Base-by-base conservation (phyloP, 768 basidiomycete genomes). In the Pleurotus ostreatus region DNA sequence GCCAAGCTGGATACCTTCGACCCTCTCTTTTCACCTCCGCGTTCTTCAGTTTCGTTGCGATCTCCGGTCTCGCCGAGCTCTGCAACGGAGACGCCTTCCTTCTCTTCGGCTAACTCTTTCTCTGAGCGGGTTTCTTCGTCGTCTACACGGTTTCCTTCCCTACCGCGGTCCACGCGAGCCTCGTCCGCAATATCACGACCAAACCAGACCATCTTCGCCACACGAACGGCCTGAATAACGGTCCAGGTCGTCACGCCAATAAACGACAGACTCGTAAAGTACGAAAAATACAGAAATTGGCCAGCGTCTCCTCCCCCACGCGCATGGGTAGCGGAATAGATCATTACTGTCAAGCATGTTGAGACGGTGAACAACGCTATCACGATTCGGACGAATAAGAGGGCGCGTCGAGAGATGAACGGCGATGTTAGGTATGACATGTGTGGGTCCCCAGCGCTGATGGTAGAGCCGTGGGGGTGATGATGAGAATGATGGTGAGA, bases 241-340 rank as follows among this genome's bases (percentile, higher is more conserved):
- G 82, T 82, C 67, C 88, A 89, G 18, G 84, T 74, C 16, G 78
- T 74, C 1, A 87, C 61, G 0, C 88, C 88, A 38, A 81, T 79
- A 57, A 81, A 86, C 0, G 82, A 77, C 1, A 88, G 74, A 57
- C 80, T 61, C 0, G 86, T 88, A 66, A 88, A 88, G 68, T 83
- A 88, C 6, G 80, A 78, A 60, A 85, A 77, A 70, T 71, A 85
- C 11, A 40, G 44, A 22, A 54, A 47, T 23, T 23, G 20, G 18
- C 26, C 41, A 22, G 20, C 34, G 30, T 30, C 20, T 20, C 40
- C 43, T 45, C 12, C 44, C 70, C 39, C 49, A 56, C 57, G 34
- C 70, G 66, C 0, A 58, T 53, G 15, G 23, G 69, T 67, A 23
- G 60, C 61, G 2, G 72, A 62, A 68, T 70, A 74, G 48, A 73